phyloP scores from a whole-genome alignment of 495 filamentous ascomycete species.

The Mytilinidion resinicola region DNA sequence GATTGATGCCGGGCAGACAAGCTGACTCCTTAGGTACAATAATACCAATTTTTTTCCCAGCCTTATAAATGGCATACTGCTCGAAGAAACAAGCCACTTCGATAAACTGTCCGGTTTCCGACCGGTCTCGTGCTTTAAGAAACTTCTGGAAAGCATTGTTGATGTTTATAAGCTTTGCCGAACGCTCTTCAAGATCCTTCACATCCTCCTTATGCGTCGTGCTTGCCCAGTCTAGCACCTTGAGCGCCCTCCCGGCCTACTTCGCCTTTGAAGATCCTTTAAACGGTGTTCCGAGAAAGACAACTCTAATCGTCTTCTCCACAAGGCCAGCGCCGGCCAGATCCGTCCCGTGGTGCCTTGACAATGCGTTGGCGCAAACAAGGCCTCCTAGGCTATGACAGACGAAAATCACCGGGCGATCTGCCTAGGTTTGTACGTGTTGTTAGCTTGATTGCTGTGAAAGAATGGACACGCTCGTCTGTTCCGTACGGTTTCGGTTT shows the following conservation, averaged over 20 bases:
- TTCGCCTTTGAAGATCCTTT: constrained; percentile 9
- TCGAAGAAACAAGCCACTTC: constrained; percentile 14
- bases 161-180: constrained; percentile 11
- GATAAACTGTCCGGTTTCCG: background rate
- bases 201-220: constrained; percentile 5
- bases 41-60: constrained; percentile 6
- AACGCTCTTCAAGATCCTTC: constrained; percentile 14
- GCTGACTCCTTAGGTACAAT: constrained; percentile 9
- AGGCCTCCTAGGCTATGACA: constrained; percentile 11
- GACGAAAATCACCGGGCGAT: constrained; percentile 10
- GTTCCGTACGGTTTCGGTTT: background rate
- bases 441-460: background rate
- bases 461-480: background rate
- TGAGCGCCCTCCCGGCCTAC: constrained; percentile 3
- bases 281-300: constrained; percentile 13
- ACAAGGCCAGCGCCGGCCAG: constrained; percentile 1
- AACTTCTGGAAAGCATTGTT: constrained; percentile 1
- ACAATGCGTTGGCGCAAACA: constrained; percentile 11
- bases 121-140: background rate
- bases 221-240: constrained; percentile 1
- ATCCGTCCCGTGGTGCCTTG: constrained; percentile 4
- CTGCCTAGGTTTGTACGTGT: background rate
- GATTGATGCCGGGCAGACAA: constrained; percentile 5
- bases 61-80: constrained; percentile 6
- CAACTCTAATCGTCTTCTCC: constrained; percentile 6